Percentiles rank a stretch among this genome's conserved stretches.
These are phyloP conservation scores for Globomyces pollinis-pini DNA, from an alignment of 192 early-diverging fungal species.

Conservation along the genomic window DNA sequence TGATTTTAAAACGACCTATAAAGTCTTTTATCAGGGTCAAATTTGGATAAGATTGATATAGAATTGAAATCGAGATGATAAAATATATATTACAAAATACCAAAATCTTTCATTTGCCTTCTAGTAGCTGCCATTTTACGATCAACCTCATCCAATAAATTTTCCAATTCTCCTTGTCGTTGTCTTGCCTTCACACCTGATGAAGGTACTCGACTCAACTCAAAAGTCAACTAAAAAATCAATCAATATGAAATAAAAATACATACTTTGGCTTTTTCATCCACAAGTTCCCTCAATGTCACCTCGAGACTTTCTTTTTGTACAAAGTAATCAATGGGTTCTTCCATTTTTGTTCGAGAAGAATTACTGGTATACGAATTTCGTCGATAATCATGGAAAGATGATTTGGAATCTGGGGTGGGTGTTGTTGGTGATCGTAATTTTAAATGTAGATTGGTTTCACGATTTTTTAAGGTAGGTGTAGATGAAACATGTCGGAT, in stretches of 20 bases:
- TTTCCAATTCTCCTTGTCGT: background rate
- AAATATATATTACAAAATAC: constrained; percentile 5
- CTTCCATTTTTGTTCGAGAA: too few relatives aligned
- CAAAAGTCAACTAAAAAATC: background rate
- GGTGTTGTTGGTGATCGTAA: too few relatives aligned
- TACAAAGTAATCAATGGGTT: background rate
- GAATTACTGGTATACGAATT: too few relatives aligned
- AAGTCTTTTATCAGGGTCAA: too few relatives aligned
- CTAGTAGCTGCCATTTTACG: background rate
- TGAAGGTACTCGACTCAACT: constrained; percentile 4
- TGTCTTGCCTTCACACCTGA: constrained; percentile 3
- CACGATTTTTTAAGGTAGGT: too few relatives aligned
- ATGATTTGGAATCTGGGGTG: background rate
- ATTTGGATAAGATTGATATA: too few relatives aligned
- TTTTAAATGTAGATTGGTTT: too few relatives aligned
- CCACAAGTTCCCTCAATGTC: constrained; percentile 47
- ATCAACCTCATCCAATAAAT: constrained; percentile 3
- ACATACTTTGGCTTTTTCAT: constrained; percentile 11
- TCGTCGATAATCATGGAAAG: too few relatives aligned
- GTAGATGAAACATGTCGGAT: too few relatives aligned
- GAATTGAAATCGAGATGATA: background rate
- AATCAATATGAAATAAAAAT: too few relatives aligned
- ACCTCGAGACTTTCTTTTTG: constrained; percentile 38
- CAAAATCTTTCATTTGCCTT: constrained; percentile 7
- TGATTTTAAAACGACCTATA: too few relatives aligned